phyloP scores from a whole-genome alignment of 306 rosid genomes.

The Vigna mungo region DNA sequence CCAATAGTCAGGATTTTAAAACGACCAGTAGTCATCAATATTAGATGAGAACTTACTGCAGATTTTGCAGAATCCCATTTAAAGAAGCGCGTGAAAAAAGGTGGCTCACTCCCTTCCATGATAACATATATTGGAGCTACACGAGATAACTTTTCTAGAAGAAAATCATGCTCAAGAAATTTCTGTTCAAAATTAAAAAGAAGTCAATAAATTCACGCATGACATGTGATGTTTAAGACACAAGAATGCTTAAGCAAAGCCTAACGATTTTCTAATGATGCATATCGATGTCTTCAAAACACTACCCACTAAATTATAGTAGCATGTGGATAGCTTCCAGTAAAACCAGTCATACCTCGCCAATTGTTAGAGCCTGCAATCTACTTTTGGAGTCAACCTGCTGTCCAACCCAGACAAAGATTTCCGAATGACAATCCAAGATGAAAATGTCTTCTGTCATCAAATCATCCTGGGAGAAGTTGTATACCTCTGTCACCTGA shows the following conservation, averaged over 20 bases:
- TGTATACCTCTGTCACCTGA: conserved; percentile 84
- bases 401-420: conserved; percentile 94
- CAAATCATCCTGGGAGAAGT: conserved; percentile 91
- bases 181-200: conserved; percentile 60
- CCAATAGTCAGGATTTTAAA: conserved; percentile 26
- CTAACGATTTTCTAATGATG: not conserved
- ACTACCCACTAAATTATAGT: conserved; percentile 7
- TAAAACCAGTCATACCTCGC: conserved; percentile 68
- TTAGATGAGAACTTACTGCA: conserved; percentile 55
- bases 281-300: conserved; percentile 23
- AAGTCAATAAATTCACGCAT: conserved; percentile 25
- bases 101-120: conserved; percentile 92
- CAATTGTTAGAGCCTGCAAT: conserved; percentile 76
- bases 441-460: conserved; percentile 92
- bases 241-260: conserved; percentile 5
- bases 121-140: conserved; percentile 78
- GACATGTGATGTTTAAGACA: not conserved
- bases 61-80: conserved; percentile 82
- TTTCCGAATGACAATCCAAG: conserved; percentile 78
- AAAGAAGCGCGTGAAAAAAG: conserved; percentile 90
- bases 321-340: conserved; percentile 34
- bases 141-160: conserved; percentile 66
- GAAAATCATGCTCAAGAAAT: conserved; percentile 86
- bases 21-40: conserved; percentile 1
- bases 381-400: conserved; percentile 74